phyloP scores from a whole-genome alignment of 176 grass and related monocot genomes.

The Alloteropsis semialata region DNA sequence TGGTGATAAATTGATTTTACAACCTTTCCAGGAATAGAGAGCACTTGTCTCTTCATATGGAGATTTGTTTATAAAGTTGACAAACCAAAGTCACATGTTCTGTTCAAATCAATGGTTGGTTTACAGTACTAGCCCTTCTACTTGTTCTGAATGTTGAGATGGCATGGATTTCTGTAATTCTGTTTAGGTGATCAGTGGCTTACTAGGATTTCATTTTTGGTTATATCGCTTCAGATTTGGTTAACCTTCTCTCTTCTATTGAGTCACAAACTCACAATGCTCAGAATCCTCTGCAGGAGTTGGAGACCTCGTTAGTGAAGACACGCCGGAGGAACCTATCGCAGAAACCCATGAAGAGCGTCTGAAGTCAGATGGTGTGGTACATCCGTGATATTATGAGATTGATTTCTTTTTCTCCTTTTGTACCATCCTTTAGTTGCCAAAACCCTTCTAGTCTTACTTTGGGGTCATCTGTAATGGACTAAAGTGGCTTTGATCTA shows the following conservation, averaged over 20 bases:
- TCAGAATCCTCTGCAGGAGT: conserved; percentile 42
- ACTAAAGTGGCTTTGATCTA: neutral
- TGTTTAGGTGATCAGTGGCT: neutral
- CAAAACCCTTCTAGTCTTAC: neutral
- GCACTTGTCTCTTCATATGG: neutral
- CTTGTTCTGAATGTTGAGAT: neutral
- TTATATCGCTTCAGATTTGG: neutral
- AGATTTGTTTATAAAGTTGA: neutral
- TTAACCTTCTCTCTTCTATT: neutral
- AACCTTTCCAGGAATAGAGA: neutral
- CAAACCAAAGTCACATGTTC: neutral
- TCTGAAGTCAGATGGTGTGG: conserved; percentile 25
- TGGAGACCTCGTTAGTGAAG: conserved; percentile 68
- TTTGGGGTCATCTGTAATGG: neutral
- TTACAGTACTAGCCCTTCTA: neutral
- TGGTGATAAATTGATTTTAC: neutral
- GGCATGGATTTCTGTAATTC: too few species aligned
- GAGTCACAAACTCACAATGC: neutral
- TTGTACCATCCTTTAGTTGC: neutral
- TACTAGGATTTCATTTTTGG: neutral
- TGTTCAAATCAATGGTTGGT: neutral
- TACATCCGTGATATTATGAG: neutral
- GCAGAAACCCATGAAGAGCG: conserved; percentile 74
- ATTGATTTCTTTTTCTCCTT: neutral
- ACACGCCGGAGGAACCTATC: conserved; percentile 60